Evolutionary conservation across 768 basidiomycete genomes (phyloP).

Genomic region (Amanita fuliginea): DNA sequence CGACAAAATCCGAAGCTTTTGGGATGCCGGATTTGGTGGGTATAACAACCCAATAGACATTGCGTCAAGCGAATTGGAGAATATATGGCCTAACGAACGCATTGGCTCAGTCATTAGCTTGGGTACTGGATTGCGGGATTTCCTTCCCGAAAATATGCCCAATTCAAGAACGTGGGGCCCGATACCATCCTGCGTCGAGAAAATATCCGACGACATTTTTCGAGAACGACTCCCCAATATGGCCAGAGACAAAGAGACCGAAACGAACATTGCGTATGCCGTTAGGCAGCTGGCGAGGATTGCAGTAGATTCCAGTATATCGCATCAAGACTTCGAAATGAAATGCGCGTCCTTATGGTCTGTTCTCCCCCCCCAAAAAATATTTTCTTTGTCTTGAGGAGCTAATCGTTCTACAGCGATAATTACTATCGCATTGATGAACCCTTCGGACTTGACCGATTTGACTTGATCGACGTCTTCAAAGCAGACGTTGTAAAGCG

Average conservation of each 20-base stretch:
- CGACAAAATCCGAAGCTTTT: conserved; percentile 11
- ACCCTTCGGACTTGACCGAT: neutral
- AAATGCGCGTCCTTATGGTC: neutral
- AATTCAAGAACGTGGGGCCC: conserved; percentile 2
- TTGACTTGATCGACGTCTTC: neutral
- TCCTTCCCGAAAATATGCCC: neutral
- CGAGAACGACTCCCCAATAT: neutral
- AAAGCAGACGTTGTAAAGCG: neutral
- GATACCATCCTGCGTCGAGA: neutral
- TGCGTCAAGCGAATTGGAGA: conserved; percentile 8
- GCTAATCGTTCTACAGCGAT: neutral
- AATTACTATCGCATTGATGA: neutral
- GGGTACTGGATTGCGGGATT: conserved; percentile 10
- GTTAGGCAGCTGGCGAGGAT: neutral
- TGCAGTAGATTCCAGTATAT: neutral
- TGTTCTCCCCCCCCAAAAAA: neutral
- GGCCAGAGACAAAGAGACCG: neutral
- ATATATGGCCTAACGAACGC: conserved; percentile 12
- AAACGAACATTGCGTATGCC: neutral
- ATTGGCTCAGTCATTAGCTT: conserved; percentile 9
- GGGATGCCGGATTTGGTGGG: conserved; percentile 15
- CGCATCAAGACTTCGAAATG: neutral
- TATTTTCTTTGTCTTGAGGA: no score
- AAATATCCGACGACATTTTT: neutral
- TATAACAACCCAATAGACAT: conserved; percentile 15